Evolutionary conservation across 2,329 filamentous ascomycete genomes (phyloP).

Genomic region (Calonectria ilicicola): DNA sequence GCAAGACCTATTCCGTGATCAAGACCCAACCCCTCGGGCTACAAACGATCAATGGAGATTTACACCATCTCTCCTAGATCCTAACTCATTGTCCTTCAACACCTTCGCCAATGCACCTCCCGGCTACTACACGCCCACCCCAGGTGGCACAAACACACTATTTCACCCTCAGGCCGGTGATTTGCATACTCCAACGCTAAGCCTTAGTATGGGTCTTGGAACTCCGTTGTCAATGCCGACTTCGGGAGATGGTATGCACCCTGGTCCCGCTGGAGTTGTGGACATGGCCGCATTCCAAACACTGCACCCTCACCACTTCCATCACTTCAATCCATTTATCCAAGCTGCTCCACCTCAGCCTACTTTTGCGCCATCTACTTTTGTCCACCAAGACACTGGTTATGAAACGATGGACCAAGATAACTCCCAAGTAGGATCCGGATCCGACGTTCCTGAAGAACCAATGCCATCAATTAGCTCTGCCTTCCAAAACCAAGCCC

Average conservation of each 20-base stretch:
- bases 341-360: conserved; percentile 67
- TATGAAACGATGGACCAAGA: conserved; percentile 86
- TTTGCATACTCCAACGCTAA: conserved; percentile 84
- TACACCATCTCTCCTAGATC: conserved; percentile 89
- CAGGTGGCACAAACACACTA: conserved; percentile 81
- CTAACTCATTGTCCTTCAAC: conserved; percentile 84
- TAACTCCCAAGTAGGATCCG: conserved; percentile 73
- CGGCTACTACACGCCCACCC: conserved; percentile 90
- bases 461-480: conserved; percentile 69
- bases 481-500: conserved; percentile 71
- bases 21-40: conserved; percentile 85
- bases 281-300: conserved; percentile 78
- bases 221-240: conserved; percentile 86
- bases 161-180: conserved; percentile 89
- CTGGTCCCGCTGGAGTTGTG: conserved; percentile 63
- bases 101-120: conserved; percentile 83
- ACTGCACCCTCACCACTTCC: conserved; percentile 70
- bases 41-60: conserved; percentile 87
- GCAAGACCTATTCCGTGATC: conserved; percentile 66
- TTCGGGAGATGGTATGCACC: conserved; percentile 73
- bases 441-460: conserved; percentile 63
- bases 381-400: conserved; percentile 82
- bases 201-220: conserved; percentile 79
- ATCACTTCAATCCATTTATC: conserved; percentile 78
- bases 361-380: conserved; percentile 81